Evolutionary conservation across 129 eudicot species (phyloP), one percentile per base, ranked within the genome.

Genomic region (Gnaphalium uliginosum): DNA sequence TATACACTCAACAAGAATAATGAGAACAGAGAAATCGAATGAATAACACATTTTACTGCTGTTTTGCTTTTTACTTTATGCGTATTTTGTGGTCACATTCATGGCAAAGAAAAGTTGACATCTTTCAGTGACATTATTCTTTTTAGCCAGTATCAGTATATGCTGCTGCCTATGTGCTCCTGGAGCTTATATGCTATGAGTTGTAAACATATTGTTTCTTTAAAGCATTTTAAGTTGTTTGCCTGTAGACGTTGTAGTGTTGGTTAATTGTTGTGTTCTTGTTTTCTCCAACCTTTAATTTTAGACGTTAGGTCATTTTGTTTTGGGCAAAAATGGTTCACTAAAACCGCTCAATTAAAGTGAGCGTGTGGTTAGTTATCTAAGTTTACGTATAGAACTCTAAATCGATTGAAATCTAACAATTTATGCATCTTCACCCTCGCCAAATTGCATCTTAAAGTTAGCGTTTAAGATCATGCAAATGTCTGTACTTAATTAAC

Each of bases 11-110:
- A 46, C 65, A 71, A 78, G 58, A 79, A 79, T 66, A 79, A 79
- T 41, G 77, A 79, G 78, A 79, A 72, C 51, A 79, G 79, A 73
- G 71, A 56, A 50, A 73, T 18, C 18, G 21, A 79, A 26, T 56
- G 24, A 72, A 73, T 73, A 73, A 72, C 79, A 53, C 6, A 25
- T 24, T 57, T 71, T 63, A 24, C 17, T 24, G 60, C 35, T 24
- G 48, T 35, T 37, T 72, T 58, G 21, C 58, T 29, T 79, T n/a
- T 75, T 51, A 51, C 11, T 76, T 66, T 22, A 23, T 19, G 26
- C 66, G 64, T 66, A 14, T 26, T 65, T 65, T 64, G 50, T 73
- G 54, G 39, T 59, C 50, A 11, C 21, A 25, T 66, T 72, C 27
- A 72, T 72, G 74, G 60, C 5, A 46, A 46, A 46, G 53, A 46